Conservation (phyloP, 306 rosid species). For the Psophocarpus tetragonolobus region DNA sequence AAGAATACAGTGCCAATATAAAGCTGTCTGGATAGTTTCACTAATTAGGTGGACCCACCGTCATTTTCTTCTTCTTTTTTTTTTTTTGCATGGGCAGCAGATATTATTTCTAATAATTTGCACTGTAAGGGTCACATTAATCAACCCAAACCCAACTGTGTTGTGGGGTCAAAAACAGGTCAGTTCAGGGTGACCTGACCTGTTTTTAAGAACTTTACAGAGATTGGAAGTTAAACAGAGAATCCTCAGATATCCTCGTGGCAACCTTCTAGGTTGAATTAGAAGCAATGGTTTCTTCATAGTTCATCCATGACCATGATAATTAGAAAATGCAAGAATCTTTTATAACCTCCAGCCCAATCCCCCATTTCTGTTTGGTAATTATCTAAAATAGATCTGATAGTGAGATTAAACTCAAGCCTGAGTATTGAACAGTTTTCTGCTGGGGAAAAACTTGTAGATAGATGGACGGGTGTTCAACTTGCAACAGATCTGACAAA, state of each 20-base stretch:
- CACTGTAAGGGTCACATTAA: neutral
- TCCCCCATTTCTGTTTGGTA: neutral
- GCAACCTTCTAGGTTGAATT: neutral
- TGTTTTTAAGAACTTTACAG: neutral
- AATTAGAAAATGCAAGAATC: neutral
- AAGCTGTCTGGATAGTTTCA: neutral
- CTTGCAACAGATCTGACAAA: conserved; percentile 24
- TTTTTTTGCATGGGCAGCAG: neutral
- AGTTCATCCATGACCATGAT: no score
- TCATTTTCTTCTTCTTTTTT: no score
- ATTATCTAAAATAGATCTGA: neutral
- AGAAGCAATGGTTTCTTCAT: conserved; percentile 15
- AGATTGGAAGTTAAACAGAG: neutral
- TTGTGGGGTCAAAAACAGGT: neutral
- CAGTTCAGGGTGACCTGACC: neutral
- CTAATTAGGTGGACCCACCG: neutral
- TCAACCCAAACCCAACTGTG: neutral
- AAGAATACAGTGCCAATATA: neutral
- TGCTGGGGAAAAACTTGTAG: neutral
- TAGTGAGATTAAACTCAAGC: neutral
- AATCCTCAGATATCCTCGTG: neutral
- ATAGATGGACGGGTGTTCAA: neutral
- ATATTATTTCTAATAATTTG: neutral
- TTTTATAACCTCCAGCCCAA: neutral
- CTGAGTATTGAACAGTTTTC: neutral